A percentile compares a stretch with the other conserved stretches of the same genome.
Evolutionary conservation across 768 basidiomycete genomes (phyloP).

Genomic region (Termitomyces sp.): DNA sequence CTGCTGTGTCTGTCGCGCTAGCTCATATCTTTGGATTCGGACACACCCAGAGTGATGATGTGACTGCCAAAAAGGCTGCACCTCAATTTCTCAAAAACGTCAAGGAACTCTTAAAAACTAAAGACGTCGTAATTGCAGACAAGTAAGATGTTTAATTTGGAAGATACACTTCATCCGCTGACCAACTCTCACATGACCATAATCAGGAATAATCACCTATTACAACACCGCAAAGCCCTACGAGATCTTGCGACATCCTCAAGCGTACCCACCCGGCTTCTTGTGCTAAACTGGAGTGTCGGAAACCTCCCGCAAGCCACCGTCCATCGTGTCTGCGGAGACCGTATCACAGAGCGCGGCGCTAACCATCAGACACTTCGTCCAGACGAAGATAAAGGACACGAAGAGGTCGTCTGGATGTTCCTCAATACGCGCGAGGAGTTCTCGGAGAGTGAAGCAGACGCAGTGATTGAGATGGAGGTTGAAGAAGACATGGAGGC

Average conservation of each 20-base stretch:
- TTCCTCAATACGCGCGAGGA: slow-evolving; percentile 67
- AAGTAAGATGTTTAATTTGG: slow-evolving; percentile 50
- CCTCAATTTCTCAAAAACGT: slow-evolving; percentile 73
- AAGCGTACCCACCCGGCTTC: slow-evolving; percentile 57
- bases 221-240: slow-evolving; percentile 71
- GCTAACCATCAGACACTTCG: slow-evolving; percentile 81
- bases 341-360: slow-evolving; percentile 72
- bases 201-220: slow-evolving; percentile 80
- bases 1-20: slow-evolving; percentile 76
- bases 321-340: slow-evolving; percentile 70
- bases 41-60: slow-evolving; percentile 93
- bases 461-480: slow-evolving; percentile 63
- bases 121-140: slow-evolving; percentile 89
- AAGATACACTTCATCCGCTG: neutral
- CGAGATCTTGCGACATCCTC: slow-evolving; percentile 43
- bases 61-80: slow-evolving; percentile 69
- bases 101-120: slow-evolving; percentile 43
- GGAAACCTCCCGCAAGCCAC: slow-evolving; percentile 50
- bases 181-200: neutral
- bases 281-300: slow-evolving; percentile 76
- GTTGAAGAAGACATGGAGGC: slow-evolving; percentile 44
- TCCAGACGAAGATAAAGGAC: slow-evolving; percentile 41
- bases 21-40: slow-evolving; percentile 76
- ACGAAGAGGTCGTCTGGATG: slow-evolving; percentile 80
- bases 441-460: slow-evolving; percentile 47